These are phyloP conservation scores for Erysimum cheiranthoides DNA, from an alignment of 345 rosid genomes.

Conservation along the genomic window DNA sequence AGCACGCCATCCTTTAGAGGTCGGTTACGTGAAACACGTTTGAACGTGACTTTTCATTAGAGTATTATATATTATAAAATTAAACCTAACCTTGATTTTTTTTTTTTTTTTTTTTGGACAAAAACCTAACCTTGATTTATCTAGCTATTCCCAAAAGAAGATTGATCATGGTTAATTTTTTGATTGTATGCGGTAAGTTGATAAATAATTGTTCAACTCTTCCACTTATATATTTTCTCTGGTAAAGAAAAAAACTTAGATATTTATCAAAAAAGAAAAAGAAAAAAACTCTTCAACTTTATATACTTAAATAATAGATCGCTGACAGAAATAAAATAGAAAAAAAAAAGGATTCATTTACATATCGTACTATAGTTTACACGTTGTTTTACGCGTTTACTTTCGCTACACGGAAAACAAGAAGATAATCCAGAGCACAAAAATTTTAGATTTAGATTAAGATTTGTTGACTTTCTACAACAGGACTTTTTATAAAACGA, in stretches of 20 bases:
- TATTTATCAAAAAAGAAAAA: too few relatives aligned
- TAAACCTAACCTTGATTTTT: background rate
- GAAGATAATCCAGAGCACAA: slow-evolving; percentile 10
- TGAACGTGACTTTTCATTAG: slow-evolving; percentile 21
- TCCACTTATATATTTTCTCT: background rate
- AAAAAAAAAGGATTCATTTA: background rate
- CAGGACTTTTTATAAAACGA: too few relatives aligned
- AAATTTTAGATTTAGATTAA: background rate
- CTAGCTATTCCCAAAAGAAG: slow-evolving; percentile 3
- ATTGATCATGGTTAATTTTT: background rate
- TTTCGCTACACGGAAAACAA: slow-evolving; percentile 25
- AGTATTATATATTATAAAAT: background rate
- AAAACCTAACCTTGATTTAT: background rate
- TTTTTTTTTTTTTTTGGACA: too few relatives aligned
- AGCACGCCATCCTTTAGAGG: slow-evolving; percentile 5
- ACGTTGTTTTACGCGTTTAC: slow-evolving; percentile 24
- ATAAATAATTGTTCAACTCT: slow-evolving; percentile 1
- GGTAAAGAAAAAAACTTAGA: too few relatives aligned
- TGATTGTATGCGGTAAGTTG: background rate
- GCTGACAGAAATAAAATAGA: background rate
- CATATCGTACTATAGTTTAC: background rate
- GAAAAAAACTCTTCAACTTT: background rate
- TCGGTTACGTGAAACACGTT: slow-evolving; percentile 40
- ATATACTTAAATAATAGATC: background rate
- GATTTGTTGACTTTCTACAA: slow-evolving; percentile 20